Base-by-base conservation (phyloP, 768 basidiomycete genomes). In the Hypholoma fasciculare region DNA sequence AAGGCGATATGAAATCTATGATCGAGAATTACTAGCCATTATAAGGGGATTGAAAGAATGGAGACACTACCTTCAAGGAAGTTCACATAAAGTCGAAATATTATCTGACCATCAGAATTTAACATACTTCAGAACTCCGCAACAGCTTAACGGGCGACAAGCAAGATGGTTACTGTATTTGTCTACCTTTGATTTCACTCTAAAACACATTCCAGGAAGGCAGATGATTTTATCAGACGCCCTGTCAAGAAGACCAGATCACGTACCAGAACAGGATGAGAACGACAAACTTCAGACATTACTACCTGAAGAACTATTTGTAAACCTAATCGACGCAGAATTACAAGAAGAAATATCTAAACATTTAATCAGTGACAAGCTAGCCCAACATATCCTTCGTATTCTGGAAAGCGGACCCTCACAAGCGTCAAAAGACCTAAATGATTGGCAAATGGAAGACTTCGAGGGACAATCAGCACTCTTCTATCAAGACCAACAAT, bases 1-100 rank as follows among this genome's bases (percentile, higher is more conserved):
- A 65, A 49, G 65, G 5, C 82, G 83, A 60, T 84, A 84, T 63
- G 67, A 76, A 34, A 72, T 72, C 44, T 69, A 78, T 61, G 72
- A 85, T 63, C 75, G 74, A 63, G 82, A 85, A 65, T 7, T 30
- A 30, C 27, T 30, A 7, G 27, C 27, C 27, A 30, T 30, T 7
- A 30, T 30, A 3, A 30, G 27, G 7, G 27, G 27, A 4, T 30
- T 30, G 7, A 30, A 30, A 30, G 27, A 69, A 46, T 72, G 67
- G 70, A n/a, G 64, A 36, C 72, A 74, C 49, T 61, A 63, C 49
- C 56, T 72, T 16, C 49, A 67, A 13, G 69, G 72, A 1, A 54
- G 64, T 0, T 23, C 34, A 19, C 44, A 65, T 19, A 47, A 57
- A 7, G 48, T 77, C 34, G 63, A 69, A 47, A 62, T 80, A 34